Evolutionary conservation across 2,329 filamentous ascomycete genomes (phyloP).

Genomic region (Akanthomyces uredinophilus): DNA sequence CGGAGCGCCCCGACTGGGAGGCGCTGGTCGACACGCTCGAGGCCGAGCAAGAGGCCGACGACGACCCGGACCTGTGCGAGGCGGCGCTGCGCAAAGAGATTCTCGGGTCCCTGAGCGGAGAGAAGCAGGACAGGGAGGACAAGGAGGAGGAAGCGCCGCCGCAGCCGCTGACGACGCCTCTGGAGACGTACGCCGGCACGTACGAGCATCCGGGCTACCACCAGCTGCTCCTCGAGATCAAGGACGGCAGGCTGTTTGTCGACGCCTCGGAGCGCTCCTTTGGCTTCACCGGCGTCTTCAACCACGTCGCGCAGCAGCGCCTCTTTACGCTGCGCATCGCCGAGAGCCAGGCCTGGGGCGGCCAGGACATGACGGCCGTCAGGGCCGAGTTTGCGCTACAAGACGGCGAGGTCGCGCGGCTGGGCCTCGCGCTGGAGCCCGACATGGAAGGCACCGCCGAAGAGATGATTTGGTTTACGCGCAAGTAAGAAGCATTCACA

Average conservation of each 20-base stretch:
- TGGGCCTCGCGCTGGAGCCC: constrained; percentile 21
- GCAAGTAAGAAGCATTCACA: not conserved
- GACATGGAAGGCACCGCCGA: constrained; percentile 3
- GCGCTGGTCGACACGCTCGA: not conserved
- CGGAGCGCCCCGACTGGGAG: constrained; percentile 12
- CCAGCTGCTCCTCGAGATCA: constrained; percentile 20
- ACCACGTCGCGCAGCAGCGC: constrained; percentile 19
- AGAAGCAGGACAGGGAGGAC: not conserved
- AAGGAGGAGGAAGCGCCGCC: not conserved
- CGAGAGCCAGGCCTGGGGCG: constrained; percentile 17
- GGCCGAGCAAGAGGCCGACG: not conserved
- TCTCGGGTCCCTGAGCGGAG: not conserved
- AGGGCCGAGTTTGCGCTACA: constrained; percentile 20
- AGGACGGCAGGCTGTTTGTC: constrained; percentile 19
- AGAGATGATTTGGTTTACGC: constrained; percentile 21
- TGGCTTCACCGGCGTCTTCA: constrained; percentile 22
- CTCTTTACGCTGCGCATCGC: constrained; percentile 17
- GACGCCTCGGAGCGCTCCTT: constrained; percentile 25
- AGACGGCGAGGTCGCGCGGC: constrained; percentile 3
- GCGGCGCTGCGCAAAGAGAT: not conserved
- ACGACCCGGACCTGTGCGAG: not conserved
- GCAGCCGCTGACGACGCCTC: not conserved
- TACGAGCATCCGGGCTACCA: constrained; percentile 22
- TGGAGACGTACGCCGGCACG: constrained; percentile 4
- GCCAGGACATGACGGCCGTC: constrained; percentile 9